These are phyloP conservation scores for Sporodiniella umbellata DNA, from an alignment of 371 early-diverging fungal species.

Conservation along the genomic window DNA sequence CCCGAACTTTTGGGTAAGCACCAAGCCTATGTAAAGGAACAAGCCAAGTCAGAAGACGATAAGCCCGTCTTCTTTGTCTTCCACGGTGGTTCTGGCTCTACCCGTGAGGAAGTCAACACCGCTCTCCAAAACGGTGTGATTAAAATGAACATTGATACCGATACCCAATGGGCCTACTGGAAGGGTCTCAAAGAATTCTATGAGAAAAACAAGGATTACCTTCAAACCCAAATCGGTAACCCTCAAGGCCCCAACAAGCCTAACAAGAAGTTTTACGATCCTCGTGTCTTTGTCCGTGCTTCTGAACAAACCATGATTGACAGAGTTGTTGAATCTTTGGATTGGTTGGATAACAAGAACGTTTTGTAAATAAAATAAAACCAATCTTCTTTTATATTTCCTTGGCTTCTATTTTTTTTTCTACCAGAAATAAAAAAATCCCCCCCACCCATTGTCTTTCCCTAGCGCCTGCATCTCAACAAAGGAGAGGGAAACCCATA, in stretches of 20 bases:
- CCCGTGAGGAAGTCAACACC: slow-evolving; percentile 73
- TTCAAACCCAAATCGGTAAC: slow-evolving; percentile 89
- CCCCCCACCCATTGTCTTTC: background rate
- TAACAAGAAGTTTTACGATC: slow-evolving; percentile 95
- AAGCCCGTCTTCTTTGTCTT: slow-evolving; percentile 91
- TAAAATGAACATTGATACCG: slow-evolving; percentile 92
- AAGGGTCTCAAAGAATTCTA: slow-evolving; percentile 71
- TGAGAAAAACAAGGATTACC: slow-evolving; percentile 70
- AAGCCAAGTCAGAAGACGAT: slow-evolving; percentile 49
- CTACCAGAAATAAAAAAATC: background rate
- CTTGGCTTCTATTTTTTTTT: background rate
- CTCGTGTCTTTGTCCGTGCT: slow-evolving; percentile 86
- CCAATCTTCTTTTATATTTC: slow-evolving; percentile 2
- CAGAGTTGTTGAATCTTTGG: slow-evolving; percentile 77
- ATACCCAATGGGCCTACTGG: slow-evolving; percentile 84
- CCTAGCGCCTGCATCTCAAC: background rate
- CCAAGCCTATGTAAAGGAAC: slow-evolving; percentile 76
- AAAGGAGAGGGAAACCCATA: slow-evolving; percentile 11
- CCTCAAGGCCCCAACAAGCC: slow-evolving; percentile 88
- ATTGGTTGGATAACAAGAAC: slow-evolving; percentile 71
- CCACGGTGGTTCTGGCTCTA: slow-evolving; percentile 94
- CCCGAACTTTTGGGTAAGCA: slow-evolving; percentile 87
- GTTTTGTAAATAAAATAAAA: slow-evolving; percentile 54
- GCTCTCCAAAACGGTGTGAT: slow-evolving; percentile 82
- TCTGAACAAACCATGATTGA: slow-evolving; percentile 80